Conservation (phyloP, 2,329 filamentous ascomycete genomes). For the Neopestalotiopsis clavispora region DNA sequence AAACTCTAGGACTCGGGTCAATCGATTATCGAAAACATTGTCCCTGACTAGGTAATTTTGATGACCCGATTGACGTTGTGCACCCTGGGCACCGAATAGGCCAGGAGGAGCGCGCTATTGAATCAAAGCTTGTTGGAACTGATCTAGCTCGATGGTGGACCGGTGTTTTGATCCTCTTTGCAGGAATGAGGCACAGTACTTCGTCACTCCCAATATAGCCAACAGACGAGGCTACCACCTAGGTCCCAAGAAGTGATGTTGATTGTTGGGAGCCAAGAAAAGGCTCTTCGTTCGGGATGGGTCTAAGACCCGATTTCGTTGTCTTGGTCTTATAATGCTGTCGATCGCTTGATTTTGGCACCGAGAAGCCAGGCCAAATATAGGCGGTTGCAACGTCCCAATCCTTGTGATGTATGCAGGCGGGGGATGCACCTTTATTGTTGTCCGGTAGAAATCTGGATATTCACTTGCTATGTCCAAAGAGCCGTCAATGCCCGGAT, state of each 20-base stretch:
- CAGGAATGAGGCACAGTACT: slow-evolving; percentile 10
- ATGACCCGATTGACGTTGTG: not conserved
- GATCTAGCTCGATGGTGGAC: not conserved
- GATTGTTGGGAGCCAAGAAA: not conserved
- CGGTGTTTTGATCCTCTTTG: not conserved
- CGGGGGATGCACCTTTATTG: not conserved
- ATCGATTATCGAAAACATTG: not conserved
- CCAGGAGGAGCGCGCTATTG: not conserved
- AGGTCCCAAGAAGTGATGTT: not conserved
- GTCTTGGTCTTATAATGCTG: no score
- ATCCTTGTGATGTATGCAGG: not conserved
- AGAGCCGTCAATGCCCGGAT: no score
- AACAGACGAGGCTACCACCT: not conserved
- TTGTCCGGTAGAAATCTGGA: not conserved
- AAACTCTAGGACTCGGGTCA: not conserved
- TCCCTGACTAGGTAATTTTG: not conserved
- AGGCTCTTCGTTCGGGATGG: not conserved
- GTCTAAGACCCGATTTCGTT: not conserved
- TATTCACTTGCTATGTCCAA: not conserved
- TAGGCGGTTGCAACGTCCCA: not conserved
- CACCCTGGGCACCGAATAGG: not conserved
- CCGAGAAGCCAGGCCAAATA: not conserved
- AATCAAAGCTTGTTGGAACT: not conserved
- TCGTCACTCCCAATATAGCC: no score
- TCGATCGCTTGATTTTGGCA: no score